These are phyloP conservation scores for Baorangia bicolor DNA, from an alignment of 768 basidiomycete genomes.

Conservation along the genomic window DNA sequence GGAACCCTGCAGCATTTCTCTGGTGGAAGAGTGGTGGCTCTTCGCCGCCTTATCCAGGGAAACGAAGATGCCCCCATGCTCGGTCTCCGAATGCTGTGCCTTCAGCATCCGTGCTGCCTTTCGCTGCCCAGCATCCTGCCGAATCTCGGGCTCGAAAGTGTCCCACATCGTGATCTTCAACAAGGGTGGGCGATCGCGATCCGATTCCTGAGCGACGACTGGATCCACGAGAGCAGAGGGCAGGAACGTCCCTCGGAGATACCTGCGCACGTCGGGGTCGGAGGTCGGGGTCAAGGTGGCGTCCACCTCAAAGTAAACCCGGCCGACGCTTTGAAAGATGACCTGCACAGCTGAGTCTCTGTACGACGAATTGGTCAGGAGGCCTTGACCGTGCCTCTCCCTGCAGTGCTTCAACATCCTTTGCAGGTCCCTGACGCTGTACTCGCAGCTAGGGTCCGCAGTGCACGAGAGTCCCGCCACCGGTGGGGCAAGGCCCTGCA, in stretches of 20 bases:
- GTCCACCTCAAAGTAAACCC: slow-evolving; percentile 5
- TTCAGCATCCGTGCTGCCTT: neutral
- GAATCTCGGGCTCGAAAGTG: neutral
- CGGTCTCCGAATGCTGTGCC: neutral
- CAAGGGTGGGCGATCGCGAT: slow-evolving; percentile 1
- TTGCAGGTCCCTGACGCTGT: neutral
- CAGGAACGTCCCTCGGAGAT: neutral
- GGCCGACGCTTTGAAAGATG: neutral
- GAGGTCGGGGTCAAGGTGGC: neutral
- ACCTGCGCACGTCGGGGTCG: neutral
- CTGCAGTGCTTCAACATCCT: neutral
- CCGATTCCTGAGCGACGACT: neutral
- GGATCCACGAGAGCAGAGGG: neutral
- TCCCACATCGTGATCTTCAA: slow-evolving; percentile 4
- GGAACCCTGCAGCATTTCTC: neutral
- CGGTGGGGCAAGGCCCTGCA: neutral
- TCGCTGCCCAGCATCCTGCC: neutral
- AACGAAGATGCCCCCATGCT: neutral
- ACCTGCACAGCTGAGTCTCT: neutral
- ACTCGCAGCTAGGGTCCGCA: neutral
- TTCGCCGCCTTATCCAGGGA: neutral
- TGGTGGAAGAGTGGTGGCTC: neutral
- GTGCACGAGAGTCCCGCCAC: neutral
- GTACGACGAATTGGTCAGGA: neutral
- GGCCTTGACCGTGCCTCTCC: neutral